Evolutionary conservation across 805 yeast species (phyloP), one percentile per base, ranked within the genome.

Genomic region (Metschnikowia gruessii): DNA sequence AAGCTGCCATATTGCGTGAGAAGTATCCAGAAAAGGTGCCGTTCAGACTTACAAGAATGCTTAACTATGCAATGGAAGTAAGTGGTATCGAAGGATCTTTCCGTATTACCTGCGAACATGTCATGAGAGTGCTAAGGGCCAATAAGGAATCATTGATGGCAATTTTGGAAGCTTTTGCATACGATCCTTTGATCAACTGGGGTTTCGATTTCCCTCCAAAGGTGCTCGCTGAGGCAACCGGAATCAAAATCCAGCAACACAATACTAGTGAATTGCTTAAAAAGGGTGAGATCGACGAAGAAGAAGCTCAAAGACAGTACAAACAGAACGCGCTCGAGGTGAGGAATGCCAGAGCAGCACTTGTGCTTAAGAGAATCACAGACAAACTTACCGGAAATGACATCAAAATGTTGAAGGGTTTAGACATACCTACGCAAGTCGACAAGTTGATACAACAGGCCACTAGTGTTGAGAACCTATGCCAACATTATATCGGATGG

Each of bases 21-120:
- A 94, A 94, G 63, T 95, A 87, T 65, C 99, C 99, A 0, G 99
- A 94, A 60, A 92, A 91, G 64, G 99, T 94, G 19, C 99, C 99
- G 7, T 94, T 94, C 72, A 78, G 99, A 64, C 76, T 94, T 48
- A 94, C 99, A 0, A 76, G 99, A 65, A 94, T 94, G 99, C 75
- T 95, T 54, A 90, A 95, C 18, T 90, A 90, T 64, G 99, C 98
- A 0, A 92, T 94, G 97, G 99, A 95, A 64, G 98, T 94, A 2
- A 87, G 96, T 67, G 99, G 99, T 7, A 90, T 94, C 52, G 98
- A 94, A 66, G 99, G 99, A 3, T 87, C 96, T 30, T 94, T 88
- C 77, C 78, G 98, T 58, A 91, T 94, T 33, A 91, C 98, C 0
- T 87, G 97, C 66, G 98, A 94, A 61, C 91, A 92, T 65, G 99